These are phyloP conservation scores for Cutaneotrichosporon sp. DNA, from an alignment of 1,284 basidiomycete genomes.

Conservation along the genomic window DNA sequence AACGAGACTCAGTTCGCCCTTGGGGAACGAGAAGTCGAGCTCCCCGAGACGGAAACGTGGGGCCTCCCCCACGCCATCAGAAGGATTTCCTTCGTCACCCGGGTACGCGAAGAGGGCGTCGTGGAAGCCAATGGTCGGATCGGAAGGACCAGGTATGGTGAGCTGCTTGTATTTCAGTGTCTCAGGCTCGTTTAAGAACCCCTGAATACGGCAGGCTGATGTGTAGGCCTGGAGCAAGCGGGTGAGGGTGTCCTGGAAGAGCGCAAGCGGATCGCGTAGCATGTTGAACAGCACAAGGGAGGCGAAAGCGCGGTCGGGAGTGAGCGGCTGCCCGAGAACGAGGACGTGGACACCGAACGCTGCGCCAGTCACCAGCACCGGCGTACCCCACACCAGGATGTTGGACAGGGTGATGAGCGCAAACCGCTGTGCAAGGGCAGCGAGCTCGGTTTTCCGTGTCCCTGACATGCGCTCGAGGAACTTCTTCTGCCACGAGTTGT, in stretches of 20 bases:
- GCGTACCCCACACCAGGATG: slow-evolving; percentile 50
- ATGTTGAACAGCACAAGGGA: slow-evolving; percentile 56
- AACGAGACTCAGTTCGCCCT: slow-evolving; percentile 46
- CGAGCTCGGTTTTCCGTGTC: slow-evolving; percentile 50
- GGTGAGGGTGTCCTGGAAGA: slow-evolving; percentile 46
- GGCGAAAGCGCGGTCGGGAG: slow-evolving; percentile 47
- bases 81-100: slow-evolving; percentile 21
- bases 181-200: slow-evolving; percentile 54
- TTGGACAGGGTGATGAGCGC: slow-evolving; percentile 46
- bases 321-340: slow-evolving; percentile 36
- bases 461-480: slow-evolving; percentile 52
- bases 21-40: slow-evolving; percentile 51
- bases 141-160: slow-evolving; percentile 38
- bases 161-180: slow-evolving; percentile 55
- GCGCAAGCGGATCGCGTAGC: slow-evolving; percentile 44
- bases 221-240: slow-evolving; percentile 51
- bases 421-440: slow-evolving; percentile 48
- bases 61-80: slow-evolving; percentile 12
- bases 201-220: slow-evolving; percentile 47
- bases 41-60: slow-evolving; percentile 49
- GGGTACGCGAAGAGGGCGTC: slow-evolving; percentile 48
- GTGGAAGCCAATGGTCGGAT: slow-evolving; percentile 52
- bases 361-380: slow-evolving; percentile 51
- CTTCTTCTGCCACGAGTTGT: slow-evolving; percentile 52
- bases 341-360: slow-evolving; percentile 51